Conservation (phyloP, 495 filamentous ascomycete genomes). For the Cenococcum geophilum region DNA sequence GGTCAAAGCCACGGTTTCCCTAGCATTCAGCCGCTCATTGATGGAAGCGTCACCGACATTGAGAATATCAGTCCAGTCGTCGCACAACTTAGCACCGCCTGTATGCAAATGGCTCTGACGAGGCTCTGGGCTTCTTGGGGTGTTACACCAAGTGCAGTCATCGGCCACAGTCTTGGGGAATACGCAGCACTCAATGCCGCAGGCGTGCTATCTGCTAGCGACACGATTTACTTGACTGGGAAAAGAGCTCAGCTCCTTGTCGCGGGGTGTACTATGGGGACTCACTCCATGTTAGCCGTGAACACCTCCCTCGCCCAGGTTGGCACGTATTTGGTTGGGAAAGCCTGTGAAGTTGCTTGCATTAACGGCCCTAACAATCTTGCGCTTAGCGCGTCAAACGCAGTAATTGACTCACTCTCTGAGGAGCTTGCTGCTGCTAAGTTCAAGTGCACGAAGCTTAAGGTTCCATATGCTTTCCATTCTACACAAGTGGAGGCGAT, state of each 20-base stretch:
- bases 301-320: slow-evolving; percentile 34
- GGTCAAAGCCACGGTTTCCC: slow-evolving; percentile 32
- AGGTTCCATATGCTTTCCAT: slow-evolving; percentile 54
- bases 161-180: slow-evolving; percentile 45
- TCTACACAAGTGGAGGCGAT: slow-evolving; percentile 34
- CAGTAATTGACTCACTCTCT: slow-evolving; percentile 26
- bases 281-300: slow-evolving; percentile 50
- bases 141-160: slow-evolving; percentile 35
- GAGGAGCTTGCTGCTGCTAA: slow-evolving; percentile 35
- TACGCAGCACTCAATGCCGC: slow-evolving; percentile 42
- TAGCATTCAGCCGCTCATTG: slow-evolving; percentile 32
- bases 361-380: slow-evolving; percentile 49
- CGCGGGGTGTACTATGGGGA: slow-evolving; percentile 29
- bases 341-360: slow-evolving; percentile 45
- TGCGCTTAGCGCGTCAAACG: slow-evolving; percentile 46
- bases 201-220: slow-evolving; percentile 39
- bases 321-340: slow-evolving; percentile 31
- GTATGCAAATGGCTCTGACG: slow-evolving; percentile 41
- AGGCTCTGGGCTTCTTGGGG: slow-evolving; percentile 38
- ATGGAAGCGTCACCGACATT: slow-evolving; percentile 23
- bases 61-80: slow-evolving; percentile 21
- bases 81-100: slow-evolving; percentile 35
- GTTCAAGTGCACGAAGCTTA: slow-evolving; percentile 63
- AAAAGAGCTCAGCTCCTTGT: slow-evolving; percentile 36
- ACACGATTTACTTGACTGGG: slow-evolving; percentile 40